These are phyloP conservation scores for Macrolepiota dolichaula DNA, from an alignment of 768 basidiomycete species.

Conservation along the genomic window DNA sequence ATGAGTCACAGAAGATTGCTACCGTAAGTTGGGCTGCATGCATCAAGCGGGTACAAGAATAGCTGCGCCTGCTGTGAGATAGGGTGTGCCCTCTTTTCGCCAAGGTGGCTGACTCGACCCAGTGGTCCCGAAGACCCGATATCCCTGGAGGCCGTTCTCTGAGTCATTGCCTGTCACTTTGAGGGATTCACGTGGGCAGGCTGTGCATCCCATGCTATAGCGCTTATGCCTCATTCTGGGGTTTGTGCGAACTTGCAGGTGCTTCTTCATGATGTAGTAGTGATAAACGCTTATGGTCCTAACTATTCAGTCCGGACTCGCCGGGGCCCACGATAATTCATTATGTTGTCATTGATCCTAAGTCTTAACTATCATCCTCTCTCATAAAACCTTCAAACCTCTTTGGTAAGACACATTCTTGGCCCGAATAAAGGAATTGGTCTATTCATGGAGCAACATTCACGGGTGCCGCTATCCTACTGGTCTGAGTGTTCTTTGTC, in stretches of 20 bases:
- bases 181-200: slow-evolving; percentile 6
- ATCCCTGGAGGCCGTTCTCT: background rate
- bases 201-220: background rate
- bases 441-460: no score
- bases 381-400: no score
- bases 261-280: no score
- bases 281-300: background rate
- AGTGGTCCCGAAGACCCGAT: background rate
- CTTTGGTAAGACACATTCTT: no score
- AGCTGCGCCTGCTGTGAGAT: background rate
- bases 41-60: no score
- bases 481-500: no score
- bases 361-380: no score
- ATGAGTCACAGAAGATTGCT: background rate
- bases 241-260: background rate
- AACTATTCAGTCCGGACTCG: background rate
- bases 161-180: background rate
- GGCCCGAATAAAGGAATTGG: no score
- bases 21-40: background rate
- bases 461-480: no score
- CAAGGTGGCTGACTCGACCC: background rate
- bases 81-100: background rate
- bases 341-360: no score
- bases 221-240: background rate
- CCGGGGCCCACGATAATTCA: no score